Base-by-base conservation (phyloP, 441 rosid species). In the Bocquillonia castaneifolia region DNA sequence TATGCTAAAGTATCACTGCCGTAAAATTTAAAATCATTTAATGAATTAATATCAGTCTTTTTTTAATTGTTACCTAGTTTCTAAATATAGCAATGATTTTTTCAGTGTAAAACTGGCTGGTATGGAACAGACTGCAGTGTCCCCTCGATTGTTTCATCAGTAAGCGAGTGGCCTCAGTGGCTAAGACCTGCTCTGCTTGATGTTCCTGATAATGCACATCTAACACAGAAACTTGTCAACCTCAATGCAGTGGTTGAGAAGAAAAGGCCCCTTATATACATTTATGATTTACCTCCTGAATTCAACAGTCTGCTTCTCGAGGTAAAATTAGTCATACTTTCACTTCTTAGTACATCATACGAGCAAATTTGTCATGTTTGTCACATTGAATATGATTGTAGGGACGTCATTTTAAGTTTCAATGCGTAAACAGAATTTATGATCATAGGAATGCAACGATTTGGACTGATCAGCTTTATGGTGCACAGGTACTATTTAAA, bases 301-400 rank as follows among this genome's bases (percentile, higher is more conserved):
- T 93, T 89, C 85, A 91, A 93, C 76, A 93, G 96, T 76, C 73
- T 91, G 51, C 96, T 93, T 69, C 91, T 93, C 54, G 99, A 93
- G 99, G 99, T 91, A 70, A 73, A 83, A 74, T 59, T 55, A 26
- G 37, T 3, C 2, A 53, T 34, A 2, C 48, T 54, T 69, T 62
- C 54, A 26, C 20, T 37, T 57, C 32, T 63, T 36, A 58, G 58
- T 57, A 34, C 32, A 50, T 68, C 60, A 58, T 68, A 45, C 44
- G 42, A 71, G 34, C 37, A 63, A 71, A 39, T 3, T 34, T 81
- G n/a, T 72, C 40, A 71, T 74, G 63, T 71, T 74, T 57, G 3
- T 63, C 58, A 62, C 42, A 57, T 67, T 74, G 62, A 68, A 40
- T 76, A 37, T 71, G 74, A 37, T 71, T 85, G 63, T 73, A 93